phyloP scores from a whole-genome alignment of 805 yeast genomes.

The Sporopachydermia quercuum region DNA sequence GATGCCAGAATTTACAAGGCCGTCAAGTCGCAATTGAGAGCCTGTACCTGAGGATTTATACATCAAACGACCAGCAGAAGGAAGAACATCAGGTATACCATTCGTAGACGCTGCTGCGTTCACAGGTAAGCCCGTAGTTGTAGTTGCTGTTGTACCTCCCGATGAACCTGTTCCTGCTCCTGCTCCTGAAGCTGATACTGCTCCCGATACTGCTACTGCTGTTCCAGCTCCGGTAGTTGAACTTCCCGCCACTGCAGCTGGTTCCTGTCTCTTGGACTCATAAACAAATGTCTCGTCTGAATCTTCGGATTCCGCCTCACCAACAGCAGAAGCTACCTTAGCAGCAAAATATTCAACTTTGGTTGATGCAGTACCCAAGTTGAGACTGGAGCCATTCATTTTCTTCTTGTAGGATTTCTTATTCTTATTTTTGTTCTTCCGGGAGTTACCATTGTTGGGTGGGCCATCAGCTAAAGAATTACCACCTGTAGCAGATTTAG shows the following conservation, averaged over 20 bases:
- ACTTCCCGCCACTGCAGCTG: constrained; percentile 6
- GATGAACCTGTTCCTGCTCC: constrained; percentile 9
- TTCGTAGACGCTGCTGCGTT: too few relatives aligned
- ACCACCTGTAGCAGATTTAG: not conserved
- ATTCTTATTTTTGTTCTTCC: constrained; percentile 2
- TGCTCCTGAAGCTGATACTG: constrained; percentile 4
- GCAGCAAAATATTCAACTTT: constrained; percentile 93
- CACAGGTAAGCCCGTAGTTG: too few relatives aligned
- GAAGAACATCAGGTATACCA: too few relatives aligned
- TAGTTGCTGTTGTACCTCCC: too few relatives aligned
- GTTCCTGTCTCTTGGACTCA: constrained; percentile 31
- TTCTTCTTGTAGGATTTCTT: constrained; percentile 23
- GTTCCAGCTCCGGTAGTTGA: constrained; percentile 7
- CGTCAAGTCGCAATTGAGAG: too few relatives aligned
- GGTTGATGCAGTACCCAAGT: constrained; percentile 27
- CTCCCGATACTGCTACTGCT: constrained; percentile 2
- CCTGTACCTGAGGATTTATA: too few relatives aligned
- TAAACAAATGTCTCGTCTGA: constrained; percentile 95
- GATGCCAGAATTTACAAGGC: too few relatives aligned
- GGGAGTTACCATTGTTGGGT: constrained; percentile 1
- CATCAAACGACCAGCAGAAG: too few relatives aligned
- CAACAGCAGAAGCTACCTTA: constrained; percentile 84
- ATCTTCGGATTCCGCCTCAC: constrained; percentile 75
- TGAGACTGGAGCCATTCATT: constrained; percentile 7
- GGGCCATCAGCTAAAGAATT: not conserved